Evolutionary conservation across 306 rosid species (phyloP).

Genomic region (Delonix regia): DNA sequence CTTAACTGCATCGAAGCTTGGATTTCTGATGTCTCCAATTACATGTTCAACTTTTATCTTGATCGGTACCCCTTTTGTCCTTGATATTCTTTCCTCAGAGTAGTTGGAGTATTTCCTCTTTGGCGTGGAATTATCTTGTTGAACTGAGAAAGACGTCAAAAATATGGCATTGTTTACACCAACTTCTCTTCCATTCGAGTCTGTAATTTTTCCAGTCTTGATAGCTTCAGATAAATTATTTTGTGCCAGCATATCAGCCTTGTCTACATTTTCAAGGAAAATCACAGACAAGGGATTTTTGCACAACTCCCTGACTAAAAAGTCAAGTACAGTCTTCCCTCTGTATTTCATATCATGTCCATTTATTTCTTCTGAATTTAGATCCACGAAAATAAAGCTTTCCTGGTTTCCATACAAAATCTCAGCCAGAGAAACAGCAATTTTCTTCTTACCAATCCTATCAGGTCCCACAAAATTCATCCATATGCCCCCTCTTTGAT

Average conservation of each 20-base stretch:
- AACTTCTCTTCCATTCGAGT: constrained; percentile 84
- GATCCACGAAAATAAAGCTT: constrained; percentile 58
- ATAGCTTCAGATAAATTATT: constrained; percentile 72
- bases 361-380: constrained; percentile 55
- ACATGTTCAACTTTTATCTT: constrained; percentile 57
- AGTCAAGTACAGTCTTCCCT: constrained; percentile 87
- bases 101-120: constrained; percentile 46
- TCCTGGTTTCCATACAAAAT: constrained; percentile 65
- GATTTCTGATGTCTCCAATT: constrained; percentile 44
- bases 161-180: constrained; percentile 65
- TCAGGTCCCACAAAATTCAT: constrained; percentile 83
- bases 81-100: constrained; percentile 70
- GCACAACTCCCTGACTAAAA: constrained; percentile 66
- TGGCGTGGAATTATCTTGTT: constrained; percentile 34
- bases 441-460: constrained; percentile 67
- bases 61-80: constrained; percentile 52
- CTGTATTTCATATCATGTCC: constrained; percentile 65
- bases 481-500: constrained; percentile 64
- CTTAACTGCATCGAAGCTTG: constrained; percentile 40
- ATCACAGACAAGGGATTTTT: constrained; percentile 75
- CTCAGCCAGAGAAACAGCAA: constrained; percentile 76
- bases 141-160: constrained; percentile 55
- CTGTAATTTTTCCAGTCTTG: constrained; percentile 72
- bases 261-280: constrained; percentile 81
- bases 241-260: constrained; percentile 69